Evolutionary conservation across 768 basidiomycete species (phyloP).

Genomic region (Rubroboletus pulcherrimus): DNA sequence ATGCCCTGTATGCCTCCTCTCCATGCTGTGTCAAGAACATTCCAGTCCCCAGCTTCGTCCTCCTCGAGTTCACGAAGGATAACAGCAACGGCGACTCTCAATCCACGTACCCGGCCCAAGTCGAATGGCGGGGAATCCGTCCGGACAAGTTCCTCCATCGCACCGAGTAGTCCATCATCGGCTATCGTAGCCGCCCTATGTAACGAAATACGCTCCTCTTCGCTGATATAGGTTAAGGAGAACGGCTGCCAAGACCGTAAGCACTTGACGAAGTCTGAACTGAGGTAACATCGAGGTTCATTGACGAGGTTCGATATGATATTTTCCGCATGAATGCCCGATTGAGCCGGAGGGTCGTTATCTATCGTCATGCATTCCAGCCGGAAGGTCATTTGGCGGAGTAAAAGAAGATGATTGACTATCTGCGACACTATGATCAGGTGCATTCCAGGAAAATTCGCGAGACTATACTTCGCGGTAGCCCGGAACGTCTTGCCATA

Average conservation of each 20-base stretch:
- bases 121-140: slow-evolving; percentile 31
- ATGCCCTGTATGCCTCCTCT: slow-evolving; percentile 55
- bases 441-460: slow-evolving; percentile 7
- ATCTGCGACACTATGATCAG: slow-evolving; percentile 44
- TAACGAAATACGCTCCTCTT: slow-evolving; percentile 55
- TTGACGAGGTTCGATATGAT: slow-evolving; percentile 58
- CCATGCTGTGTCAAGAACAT: slow-evolving; percentile 57
- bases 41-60: slow-evolving; percentile 53
- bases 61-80: slow-evolving; percentile 48
- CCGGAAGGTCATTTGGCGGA: slow-evolving; percentile 69
- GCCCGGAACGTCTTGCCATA: slow-evolving; percentile 47
- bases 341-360: slow-evolving; percentile 56
- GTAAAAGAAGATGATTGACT: slow-evolving; percentile 65
- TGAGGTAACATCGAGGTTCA: slow-evolving; percentile 58
- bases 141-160: slow-evolving; percentile 54
- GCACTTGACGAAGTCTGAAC: slow-evolving; percentile 53
- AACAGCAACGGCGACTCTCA: slow-evolving; percentile 63
- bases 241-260: slow-evolving; percentile 60
- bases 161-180: slow-evolving; percentile 61
- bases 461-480: slow-evolving; percentile 59
- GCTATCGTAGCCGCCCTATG: slow-evolving; percentile 63
- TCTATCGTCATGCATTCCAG: slow-evolving; percentile 70
- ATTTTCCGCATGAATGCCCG: slow-evolving; percentile 66
- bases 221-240: slow-evolving; percentile 57
- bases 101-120: slow-evolving; percentile 50